Base-by-base conservation (phyloP, 345 rosid species). In the Aethionema arabicum region DNA sequence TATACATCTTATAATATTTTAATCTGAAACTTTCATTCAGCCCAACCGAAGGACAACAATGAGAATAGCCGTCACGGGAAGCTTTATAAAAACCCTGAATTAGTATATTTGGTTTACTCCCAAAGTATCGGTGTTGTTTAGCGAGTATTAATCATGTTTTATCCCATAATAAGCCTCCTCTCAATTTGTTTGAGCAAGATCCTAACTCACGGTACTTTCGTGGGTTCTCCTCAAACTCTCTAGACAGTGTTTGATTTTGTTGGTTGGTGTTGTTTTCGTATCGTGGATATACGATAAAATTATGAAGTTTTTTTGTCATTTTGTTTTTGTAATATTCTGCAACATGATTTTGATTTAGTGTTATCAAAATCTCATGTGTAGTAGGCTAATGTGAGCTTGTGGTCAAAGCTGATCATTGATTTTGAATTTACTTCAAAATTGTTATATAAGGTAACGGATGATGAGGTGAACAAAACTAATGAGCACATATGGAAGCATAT, bases 401-500 rank as follows among this genome's bases (percentile, higher is more conserved):
- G 40, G 38, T 30, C 52, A 35, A 33, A 46, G 40, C 45, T 69
- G 56, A 10, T 38, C 36, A 31, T 15, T 6, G 16, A 6, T 60
- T 53, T 48, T 36, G 21, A 54, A 43, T 37, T 36, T 11, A 29
- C 36, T 8, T 55, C 95, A 5, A 89, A 84, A 69, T 40, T 92
- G 84, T 63, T 74, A 59, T 89, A 96, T 79, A 92, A 87, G 75
- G 78, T 92, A 12, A 92, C 96, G 11, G 95, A 89, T 8, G 85
- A 89, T 70, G 82, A 78, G 4, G 90, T 92, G 15, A 92, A 92
- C 72, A 92, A 92, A 74, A 79, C 83, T 8, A 96, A 92, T 76
- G 96, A 89, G 69, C 98, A 92, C 67, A 84, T 89, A 36, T 92
- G 96, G 95, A 92, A 92, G 78, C 98, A 92, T 59, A 76, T 92